Conservation (phyloP, 495 filamentous ascomycete species). For the Aspergillus asperescens region DNA sequence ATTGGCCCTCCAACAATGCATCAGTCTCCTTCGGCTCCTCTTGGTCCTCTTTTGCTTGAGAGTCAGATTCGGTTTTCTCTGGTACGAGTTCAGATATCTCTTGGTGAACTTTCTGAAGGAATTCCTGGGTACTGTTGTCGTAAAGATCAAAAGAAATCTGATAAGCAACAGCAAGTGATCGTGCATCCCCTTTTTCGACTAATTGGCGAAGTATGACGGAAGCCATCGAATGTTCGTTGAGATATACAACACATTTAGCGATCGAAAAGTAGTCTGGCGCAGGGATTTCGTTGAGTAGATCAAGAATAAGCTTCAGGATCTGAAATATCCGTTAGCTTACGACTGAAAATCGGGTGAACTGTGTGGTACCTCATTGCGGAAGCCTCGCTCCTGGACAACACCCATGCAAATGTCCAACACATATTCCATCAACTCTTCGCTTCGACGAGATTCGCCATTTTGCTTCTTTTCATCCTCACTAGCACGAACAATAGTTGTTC, state of each 20-base stretch:
- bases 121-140: slow-evolving; percentile 97
- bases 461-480: slow-evolving; percentile 73
- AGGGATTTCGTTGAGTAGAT: slow-evolving; percentile 80
- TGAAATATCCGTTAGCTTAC: slow-evolving; percentile 33
- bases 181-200: slow-evolving; percentile 70
- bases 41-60: slow-evolving; percentile 35
- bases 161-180: slow-evolving; percentile 79
- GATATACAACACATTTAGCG: slow-evolving; percentile 94
- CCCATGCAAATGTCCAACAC: slow-evolving; percentile 95
- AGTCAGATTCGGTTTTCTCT: slow-evolving; percentile 38
- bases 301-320: slow-evolving; percentile 82
- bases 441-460: slow-evolving; percentile 54
- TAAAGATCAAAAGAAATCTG: slow-evolving; percentile 98
- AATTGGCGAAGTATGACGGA: slow-evolving; percentile 80
- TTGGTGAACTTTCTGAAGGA: slow-evolving; percentile 82
- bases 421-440: slow-evolving; percentile 96
- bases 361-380: slow-evolving; percentile 65
- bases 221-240: slow-evolving; percentile 87
- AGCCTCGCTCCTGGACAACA: slow-evolving; percentile 85
- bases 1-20: slow-evolving; percentile 44
- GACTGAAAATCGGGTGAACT: slow-evolving; percentile 11
- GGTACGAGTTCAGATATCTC: slow-evolving; percentile 63
- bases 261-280: slow-evolving; percentile 97
- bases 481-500: slow-evolving; percentile 74
- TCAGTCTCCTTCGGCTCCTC: slow-evolving; percentile 53